Base-by-base conservation (phyloP, 1,284 basidiomycete species). In the Leccinum pseudoinsigne region DNA sequence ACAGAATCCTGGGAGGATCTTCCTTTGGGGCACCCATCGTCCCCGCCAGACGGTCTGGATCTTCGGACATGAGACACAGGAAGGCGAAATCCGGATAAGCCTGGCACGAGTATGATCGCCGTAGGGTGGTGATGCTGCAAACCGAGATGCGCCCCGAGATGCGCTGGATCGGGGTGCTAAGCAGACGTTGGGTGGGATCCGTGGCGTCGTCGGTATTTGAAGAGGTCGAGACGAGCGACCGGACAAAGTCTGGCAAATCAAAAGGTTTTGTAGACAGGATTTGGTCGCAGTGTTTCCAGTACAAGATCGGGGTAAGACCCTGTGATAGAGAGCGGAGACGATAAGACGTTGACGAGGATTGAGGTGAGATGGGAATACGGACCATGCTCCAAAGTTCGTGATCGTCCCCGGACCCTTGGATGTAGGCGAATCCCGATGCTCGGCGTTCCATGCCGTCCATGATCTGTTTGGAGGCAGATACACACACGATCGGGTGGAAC, bases 371-470 rank as follows among this genome's bases (percentile, higher is more conserved):
- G 9, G 53, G 55, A n/a, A 31, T 6, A 73, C 82, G 45, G 53
- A 90, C 90, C 85, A 84, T 84, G 47, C 90, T 85, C 93, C 93
- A 95, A 8, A 89, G 79, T 72, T 95, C 94, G 69, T 95, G 93
- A 69, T 95, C 94, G 70, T 95, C 93, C 0, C 93, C 94, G 0
- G 91, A 92, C 2, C 94, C 94, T 75, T 96, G 94, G 8, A 96
- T 85, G 69, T 96, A 96, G 5, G 85, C 80, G 70, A 86, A 95
- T 0, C 89, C 90, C 16, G 77, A 77, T 12, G 79, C 69, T 2
- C 89, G 82, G 45, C 90, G 79, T 65, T 88, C 84, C 1, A 82
- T 58, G 3, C 85, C 85, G 2, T 86, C 84, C 14, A 79, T 71
- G 6, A 88, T 79, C 62, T 86, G 84, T 66, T 83, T 87, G 8